Evolutionary conservation across 2,329 filamentous ascomycete genomes (phyloP), one percentile per base, ranked within the genome.

Genomic region (Aspergillus sp.): DNA sequence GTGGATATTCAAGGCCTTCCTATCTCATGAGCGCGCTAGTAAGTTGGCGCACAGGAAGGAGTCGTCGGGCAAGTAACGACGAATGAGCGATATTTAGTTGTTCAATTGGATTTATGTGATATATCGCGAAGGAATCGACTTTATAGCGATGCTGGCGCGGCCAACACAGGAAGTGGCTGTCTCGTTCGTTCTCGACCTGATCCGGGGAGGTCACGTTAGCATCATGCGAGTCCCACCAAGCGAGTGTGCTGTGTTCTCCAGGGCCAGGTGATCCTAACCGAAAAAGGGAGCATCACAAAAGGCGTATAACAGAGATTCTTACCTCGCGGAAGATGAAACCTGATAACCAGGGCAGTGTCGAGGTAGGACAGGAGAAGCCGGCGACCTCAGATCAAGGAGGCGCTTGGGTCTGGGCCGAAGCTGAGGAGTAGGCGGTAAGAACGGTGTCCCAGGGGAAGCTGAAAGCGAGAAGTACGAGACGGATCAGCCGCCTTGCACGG

Each of bases 141-240:
- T 43, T 35, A 39, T 46, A 58, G 52, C 47, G 55, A 58, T 44
- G 56, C 45, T 55, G 53, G 55, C 45, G 64, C 54, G 58, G 27
- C 46, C 50, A 52, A 58, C 41, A 52, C 31, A 55, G 19, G 46
- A 46, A 39, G 41, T 21, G 39, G 46, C 43, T 46, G 4, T 54
- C 27, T 50, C 27, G 48, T 31, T 44, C 44, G 45, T 46, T 50
- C 44, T 64, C 51, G 56, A 61, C 57, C 69, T 69, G 62, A 49
- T 60, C 62, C 52, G 62, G 61, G 61, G 63, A 65, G 64, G 67
- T 70, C 66, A 69, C 68, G 69, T 72, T 72, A 72, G 70, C 67
- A 65, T 56, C 62, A 64, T 56, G 60, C 59, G 59, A 54, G 62
- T 62, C 57, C 53, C 55, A 62, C 60, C 58, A 64, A 59, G 64